Conservation (phyloP, 2,329 filamentous ascomycete genomes). For the Penicillium thymicola region DNA sequence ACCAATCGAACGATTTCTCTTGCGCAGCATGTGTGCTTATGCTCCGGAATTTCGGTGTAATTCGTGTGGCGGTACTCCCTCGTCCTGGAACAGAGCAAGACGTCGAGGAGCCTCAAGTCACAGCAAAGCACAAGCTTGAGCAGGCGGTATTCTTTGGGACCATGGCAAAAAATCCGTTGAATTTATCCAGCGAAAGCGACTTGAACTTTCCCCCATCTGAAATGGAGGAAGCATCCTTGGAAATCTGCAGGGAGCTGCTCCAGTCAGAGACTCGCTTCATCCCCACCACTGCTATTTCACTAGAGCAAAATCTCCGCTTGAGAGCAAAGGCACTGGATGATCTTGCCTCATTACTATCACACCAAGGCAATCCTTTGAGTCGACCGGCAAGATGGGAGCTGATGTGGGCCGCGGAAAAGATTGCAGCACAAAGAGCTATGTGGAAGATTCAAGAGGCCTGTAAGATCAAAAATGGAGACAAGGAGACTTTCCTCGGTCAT, state of each 20-base stretch:
- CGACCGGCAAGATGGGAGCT: slow-evolving; percentile 71
- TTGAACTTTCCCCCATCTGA: slow-evolving; percentile 67
- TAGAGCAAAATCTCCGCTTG: slow-evolving; percentile 75
- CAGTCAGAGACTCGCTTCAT: slow-evolving; percentile 73
- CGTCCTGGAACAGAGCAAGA: slow-evolving; percentile 46
- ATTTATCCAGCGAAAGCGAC: slow-evolving; percentile 68
- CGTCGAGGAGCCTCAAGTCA: slow-evolving; percentile 53
- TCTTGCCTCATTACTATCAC: slow-evolving; percentile 68
- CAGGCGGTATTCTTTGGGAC: slow-evolving; percentile 92
- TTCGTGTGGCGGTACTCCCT: slow-evolving; percentile 50
- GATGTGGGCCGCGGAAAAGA: slow-evolving; percentile 86
- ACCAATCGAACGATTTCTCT: slow-evolving; percentile 37
- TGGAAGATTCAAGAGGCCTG: slow-evolving; percentile 78
- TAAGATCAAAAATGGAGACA: slow-evolving; percentile 56
- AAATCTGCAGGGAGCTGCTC: slow-evolving; percentile 77
- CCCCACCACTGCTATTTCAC: slow-evolving; percentile 66
- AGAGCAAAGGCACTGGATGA: slow-evolving; percentile 71
- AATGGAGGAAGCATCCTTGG: slow-evolving; percentile 70
- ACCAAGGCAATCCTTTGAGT: slow-evolving; percentile 61
- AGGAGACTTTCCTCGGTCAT: slow-evolving; percentile 68
- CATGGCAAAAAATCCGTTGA: slow-evolving; percentile 79
- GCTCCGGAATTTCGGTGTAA: slow-evolving; percentile 56
- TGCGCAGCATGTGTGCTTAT: slow-evolving; percentile 51
- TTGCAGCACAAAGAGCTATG: slow-evolving; percentile 72
- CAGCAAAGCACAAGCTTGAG: slow-evolving; percentile 83